Base-by-base conservation (phyloP, 495 filamentous ascomycete genomes). In the Lentithecium fluviatile region DNA sequence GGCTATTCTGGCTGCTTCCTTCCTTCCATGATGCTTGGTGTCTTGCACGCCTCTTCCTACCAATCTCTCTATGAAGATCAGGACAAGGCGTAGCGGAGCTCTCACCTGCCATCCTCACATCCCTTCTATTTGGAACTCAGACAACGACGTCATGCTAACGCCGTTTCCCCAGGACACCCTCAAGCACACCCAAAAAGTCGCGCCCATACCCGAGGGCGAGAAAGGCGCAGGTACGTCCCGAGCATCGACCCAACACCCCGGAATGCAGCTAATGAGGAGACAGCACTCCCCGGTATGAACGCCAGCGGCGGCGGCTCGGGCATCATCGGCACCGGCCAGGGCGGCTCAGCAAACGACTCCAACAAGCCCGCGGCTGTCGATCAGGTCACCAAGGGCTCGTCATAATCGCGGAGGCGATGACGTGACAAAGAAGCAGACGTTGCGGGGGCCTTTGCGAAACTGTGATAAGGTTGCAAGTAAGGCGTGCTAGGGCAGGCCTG, bases 281-380 rank as follows among this genome's bases (percentile, higher is more conserved):
- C 8, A 56, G 62, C 57, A 2, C 15, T 65, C 36, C 52, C 62
- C 20, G 62, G 62, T 13, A 38, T 65, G 62, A 58, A 58, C 23
- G 62, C 52, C 6, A 55, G 46, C 32, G 66, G 66, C 25, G 66
- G 66, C n/a, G 62, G 66, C 29, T 32, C 29, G 3, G 29, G 29
- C 1, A 55, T 32, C 26, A 17, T 2, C 7, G 64, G 54, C n/a
- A 13, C 32, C 11, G 55, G 55, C 25, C 24, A 52, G 12, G 45
- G 48, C 37, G 50, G 43, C 12, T 20, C 50, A 37, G 57, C 34
- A 6, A 6, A 6, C 24, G 58, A 62, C 32, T 24, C 26, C 24
- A 62, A 62, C 32, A 62, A 62, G 58, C 40, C 37, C 12, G 15
- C 50, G 2, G 7, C 25, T 15, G 50, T 49, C 11, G 43, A 62